These are phyloP conservation scores for Neonectria faginata DNA, from an alignment of 2,329 filamentous ascomycete genomes.

Conservation along the genomic window DNA sequence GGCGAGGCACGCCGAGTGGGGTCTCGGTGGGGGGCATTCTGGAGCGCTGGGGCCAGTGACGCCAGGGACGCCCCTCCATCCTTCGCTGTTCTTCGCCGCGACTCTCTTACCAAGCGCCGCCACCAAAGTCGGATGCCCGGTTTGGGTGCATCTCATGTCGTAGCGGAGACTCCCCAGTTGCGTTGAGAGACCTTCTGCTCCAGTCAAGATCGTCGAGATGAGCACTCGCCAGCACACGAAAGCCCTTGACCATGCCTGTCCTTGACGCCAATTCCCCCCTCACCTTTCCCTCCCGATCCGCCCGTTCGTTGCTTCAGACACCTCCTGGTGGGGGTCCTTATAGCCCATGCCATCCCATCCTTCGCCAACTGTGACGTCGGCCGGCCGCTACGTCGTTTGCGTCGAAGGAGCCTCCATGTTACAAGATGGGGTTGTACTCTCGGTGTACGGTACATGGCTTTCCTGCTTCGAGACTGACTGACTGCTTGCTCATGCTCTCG, in stretches of 20 bases:
- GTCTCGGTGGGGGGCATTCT: slow-evolving; percentile 38
- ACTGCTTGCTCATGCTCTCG: background rate
- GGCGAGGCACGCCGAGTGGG: slow-evolving; percentile 44
- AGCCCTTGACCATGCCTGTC: slow-evolving; percentile 17
- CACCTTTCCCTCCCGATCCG: slow-evolving; percentile 11
- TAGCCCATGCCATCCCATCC: slow-evolving; percentile 31
- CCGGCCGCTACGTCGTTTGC: slow-evolving; percentile 27
- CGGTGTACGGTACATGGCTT: background rate
- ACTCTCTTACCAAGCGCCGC: slow-evolving; percentile 10
- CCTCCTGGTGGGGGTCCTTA: slow-evolving; percentile 20
- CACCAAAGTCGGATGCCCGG: background rate
- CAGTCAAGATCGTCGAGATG: slow-evolving; percentile 26
- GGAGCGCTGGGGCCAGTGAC: slow-evolving; percentile 34
- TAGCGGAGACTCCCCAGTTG: background rate
- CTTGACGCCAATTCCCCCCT: slow-evolving; percentile 27
- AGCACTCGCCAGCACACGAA: slow-evolving; percentile 17
- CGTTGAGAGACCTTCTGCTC: slow-evolving; percentile 11
- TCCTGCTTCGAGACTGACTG: background rate
- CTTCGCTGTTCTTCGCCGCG: slow-evolving; percentile 28
- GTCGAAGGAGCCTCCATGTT: slow-evolving; percentile 7
- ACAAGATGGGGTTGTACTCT: slow-evolving; percentile 15
- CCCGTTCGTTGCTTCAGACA: slow-evolving; percentile 24
- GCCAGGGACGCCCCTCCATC: slow-evolving; percentile 29
- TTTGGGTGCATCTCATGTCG: slow-evolving; percentile 5
- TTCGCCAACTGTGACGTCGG: slow-evolving; percentile 39